A percentile compares a stretch with the other conserved stretches of the same genome.
Conservation (phyloP, 768 basidiomycete genomes). For the Xanthoconium purpureum region DNA sequence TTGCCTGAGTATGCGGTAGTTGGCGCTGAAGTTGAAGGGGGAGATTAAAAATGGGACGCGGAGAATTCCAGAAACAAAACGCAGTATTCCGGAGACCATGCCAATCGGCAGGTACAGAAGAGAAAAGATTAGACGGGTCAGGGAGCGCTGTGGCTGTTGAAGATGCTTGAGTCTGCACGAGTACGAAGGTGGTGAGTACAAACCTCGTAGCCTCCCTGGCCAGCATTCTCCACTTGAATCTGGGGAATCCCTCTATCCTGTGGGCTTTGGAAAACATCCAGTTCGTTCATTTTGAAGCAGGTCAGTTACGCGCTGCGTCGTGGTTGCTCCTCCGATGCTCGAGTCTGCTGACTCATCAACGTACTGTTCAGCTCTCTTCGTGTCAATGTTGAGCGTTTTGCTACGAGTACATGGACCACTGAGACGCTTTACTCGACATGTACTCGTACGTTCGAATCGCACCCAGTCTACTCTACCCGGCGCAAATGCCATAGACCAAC, state of each 20-base stretch:
- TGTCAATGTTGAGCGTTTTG: constrained; percentile 12
- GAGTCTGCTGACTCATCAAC: too few species aligned
- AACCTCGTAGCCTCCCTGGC: constrained; percentile 6
- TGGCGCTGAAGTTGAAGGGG: constrained; percentile 43
- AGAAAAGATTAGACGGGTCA: constrained; percentile 21
- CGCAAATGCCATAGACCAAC: constrained; percentile 19
- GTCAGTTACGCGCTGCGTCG: too few species aligned
- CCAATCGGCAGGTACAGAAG: constrained; percentile 60
- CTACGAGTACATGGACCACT: constrained; percentile 14
- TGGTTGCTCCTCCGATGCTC: too few species aligned
- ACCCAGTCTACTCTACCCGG: constrained; percentile 10
- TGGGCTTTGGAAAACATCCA: too few species aligned
- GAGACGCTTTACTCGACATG: constrained; percentile 11
- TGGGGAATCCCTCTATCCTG: too few species aligned
- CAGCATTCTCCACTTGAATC: too few species aligned
- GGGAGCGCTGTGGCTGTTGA: constrained; percentile 1
- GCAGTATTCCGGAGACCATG: constrained; percentile 42
- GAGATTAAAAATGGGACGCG: constrained; percentile 65
- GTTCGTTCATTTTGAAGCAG: too few species aligned
- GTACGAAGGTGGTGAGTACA: neutral
- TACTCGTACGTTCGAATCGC: constrained; percentile 7
- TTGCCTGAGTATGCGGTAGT: constrained; percentile 39
- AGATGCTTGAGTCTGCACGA: neutral
- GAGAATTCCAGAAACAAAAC: constrained; percentile 63
- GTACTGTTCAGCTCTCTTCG: too few species aligned